Evolutionary conservation across 2,329 filamentous ascomycete species (phyloP).

Genomic region (Cladosporium austrohemisphaericum): DNA sequence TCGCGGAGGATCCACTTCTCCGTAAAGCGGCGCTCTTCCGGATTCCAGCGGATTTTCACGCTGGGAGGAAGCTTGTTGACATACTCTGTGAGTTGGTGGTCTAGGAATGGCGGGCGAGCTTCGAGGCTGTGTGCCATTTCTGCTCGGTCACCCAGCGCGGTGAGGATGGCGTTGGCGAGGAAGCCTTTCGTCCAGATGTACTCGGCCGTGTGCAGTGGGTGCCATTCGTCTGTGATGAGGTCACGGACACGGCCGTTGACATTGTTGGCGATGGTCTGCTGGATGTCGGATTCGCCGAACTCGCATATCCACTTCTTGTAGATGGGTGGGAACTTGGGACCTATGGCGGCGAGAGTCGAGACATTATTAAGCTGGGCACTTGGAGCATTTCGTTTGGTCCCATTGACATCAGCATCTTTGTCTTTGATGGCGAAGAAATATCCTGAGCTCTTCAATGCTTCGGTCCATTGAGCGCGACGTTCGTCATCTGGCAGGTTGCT

Average conservation of each 20-base stretch:
- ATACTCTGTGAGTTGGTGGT: conserved; percentile 33
- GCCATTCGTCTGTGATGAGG: conserved; percentile 11
- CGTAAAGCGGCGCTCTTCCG: neutral
- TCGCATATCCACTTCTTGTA: conserved; percentile 1
- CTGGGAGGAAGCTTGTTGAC: conserved; percentile 30
- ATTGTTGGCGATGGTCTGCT: conserved; percentile 6
- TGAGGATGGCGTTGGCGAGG: conserved; percentile 13
- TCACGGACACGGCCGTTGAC: conserved; percentile 1
- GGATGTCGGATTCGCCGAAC: conserved; percentile 4
- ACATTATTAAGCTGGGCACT: conserved; percentile 7
- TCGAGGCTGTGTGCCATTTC: conserved; percentile 31
- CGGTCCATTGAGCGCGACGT: neutral
- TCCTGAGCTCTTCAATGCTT: neutral
- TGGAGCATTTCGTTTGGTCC: neutral
- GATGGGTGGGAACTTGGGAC: neutral
- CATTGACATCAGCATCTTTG: neutral
- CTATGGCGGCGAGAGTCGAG: conserved; percentile 3
- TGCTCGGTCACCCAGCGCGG: conserved; percentile 7
- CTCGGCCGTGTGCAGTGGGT: conserved; percentile 12
- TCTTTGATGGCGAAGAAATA: neutral
- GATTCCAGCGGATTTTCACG: conserved; percentile 25
- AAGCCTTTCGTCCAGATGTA: conserved; percentile 15
- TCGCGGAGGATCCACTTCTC: conserved; percentile 29
- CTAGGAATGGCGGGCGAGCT: conserved; percentile 31
- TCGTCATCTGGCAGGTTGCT: neutral